These are phyloP conservation scores for Chalciporus piperatus DNA, from an alignment of 768 basidiomycete genomes.

Conservation along the genomic window DNA sequence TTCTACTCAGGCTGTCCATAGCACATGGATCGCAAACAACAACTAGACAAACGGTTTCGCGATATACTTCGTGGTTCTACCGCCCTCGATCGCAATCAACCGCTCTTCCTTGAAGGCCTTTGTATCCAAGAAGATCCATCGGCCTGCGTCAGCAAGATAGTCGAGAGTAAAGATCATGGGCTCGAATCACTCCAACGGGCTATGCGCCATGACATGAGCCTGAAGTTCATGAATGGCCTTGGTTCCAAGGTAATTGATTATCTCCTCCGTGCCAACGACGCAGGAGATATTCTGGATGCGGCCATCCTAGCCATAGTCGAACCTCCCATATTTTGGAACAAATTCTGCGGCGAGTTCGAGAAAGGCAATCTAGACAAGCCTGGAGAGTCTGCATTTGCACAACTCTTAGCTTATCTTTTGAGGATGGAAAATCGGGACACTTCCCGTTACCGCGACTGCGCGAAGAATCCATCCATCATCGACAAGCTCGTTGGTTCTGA, in stretches of 20 bases:
- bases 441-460: constrained; percentile 37
- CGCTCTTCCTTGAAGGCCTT: constrained; percentile 45
- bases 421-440: constrained; percentile 35
- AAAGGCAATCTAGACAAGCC: constrained; percentile 30
- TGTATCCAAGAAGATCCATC: constrained; percentile 38
- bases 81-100: constrained; percentile 25
- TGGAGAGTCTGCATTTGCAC: constrained; percentile 41
- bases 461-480: constrained; percentile 32
- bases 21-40: constrained; percentile 22
- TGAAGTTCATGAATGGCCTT: constrained; percentile 42
- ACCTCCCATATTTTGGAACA: constrained; percentile 51
- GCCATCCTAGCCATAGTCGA: constrained; percentile 43
- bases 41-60: constrained; percentile 36
- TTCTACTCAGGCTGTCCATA: no score
- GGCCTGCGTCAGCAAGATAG: constrained; percentile 37
- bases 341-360: constrained; percentile 36
- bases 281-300: constrained; percentile 37
- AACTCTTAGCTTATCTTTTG: constrained; percentile 51
- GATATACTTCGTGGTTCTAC: constrained; percentile 31
- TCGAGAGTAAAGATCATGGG: constrained; percentile 33
- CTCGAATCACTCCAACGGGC: constrained; percentile 38
- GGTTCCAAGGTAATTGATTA: constrained; percentile 37
- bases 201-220: constrained; percentile 39
- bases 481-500: constrained; percentile 24
- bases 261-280: constrained; percentile 36